Evolutionary conservation across 2,329 filamentous ascomycete species (phyloP).

Genomic region (Ceratocystiopsis sp.): DNA sequence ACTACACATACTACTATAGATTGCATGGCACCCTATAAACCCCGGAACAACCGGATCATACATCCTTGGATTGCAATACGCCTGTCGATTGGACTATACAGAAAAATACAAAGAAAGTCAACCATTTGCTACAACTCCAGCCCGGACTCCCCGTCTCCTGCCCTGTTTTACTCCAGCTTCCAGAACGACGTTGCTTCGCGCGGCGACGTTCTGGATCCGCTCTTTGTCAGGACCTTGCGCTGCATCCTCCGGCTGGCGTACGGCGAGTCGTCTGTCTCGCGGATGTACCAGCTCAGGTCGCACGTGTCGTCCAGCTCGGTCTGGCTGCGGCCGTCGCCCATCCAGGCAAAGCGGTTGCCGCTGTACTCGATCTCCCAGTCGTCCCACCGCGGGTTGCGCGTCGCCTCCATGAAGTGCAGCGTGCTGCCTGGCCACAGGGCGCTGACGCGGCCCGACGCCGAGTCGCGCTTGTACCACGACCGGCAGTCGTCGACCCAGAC

Average conservation of each 20-base stretch:
- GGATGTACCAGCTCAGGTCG: not conserved
- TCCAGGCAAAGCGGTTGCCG: slow-evolving; percentile 2
- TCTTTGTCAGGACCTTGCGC: not conserved
- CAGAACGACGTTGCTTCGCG: not conserved
- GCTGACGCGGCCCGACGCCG: slow-evolving; percentile 10
- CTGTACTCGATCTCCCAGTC: slow-evolving; percentile 13
- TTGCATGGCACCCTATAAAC: too few relatives aligned
- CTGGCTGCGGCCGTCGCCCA: slow-evolving; percentile 15
- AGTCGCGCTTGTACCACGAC: slow-evolving; percentile 12
- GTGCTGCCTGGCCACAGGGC: slow-evolving; percentile 9
- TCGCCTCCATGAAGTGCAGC: slow-evolving; percentile 12
- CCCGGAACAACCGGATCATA: too few relatives aligned
- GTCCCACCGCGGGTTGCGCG: slow-evolving; percentile 14
- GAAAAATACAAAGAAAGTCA: too few relatives aligned
- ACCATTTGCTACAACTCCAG: too few relatives aligned
- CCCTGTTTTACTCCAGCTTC: not conserved
- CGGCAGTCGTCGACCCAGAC: slow-evolving; percentile 14
- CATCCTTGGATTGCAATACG: too few relatives aligned
- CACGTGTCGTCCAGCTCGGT: not conserved
- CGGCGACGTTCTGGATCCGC: not conserved
- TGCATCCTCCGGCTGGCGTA: slow-evolving; percentile 1
- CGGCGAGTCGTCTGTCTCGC: not conserved
- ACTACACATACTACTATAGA: too few relatives aligned
- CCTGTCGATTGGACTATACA: too few relatives aligned
- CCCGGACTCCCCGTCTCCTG: too few relatives aligned